Conservation (phyloP, 163 green algal genomes). For the Volvox carteri region DNA sequence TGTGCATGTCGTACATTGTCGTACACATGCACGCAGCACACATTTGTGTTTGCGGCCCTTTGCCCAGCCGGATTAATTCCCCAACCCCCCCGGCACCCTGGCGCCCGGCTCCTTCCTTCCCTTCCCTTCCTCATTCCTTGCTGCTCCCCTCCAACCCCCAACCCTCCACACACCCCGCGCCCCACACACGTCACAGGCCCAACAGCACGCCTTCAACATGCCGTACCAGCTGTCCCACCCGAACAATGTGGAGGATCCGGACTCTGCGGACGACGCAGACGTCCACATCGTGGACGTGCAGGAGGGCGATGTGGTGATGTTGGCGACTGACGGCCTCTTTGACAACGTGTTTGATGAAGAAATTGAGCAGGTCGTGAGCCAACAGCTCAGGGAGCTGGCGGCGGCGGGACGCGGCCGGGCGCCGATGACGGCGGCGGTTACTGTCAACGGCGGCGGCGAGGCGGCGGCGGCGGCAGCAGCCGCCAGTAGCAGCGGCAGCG, state of each 20-base stretch:
- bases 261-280: constrained; percentile 80
- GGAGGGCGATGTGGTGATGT: constrained; percentile 68
- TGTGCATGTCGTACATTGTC: too few species aligned
- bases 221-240: constrained; percentile 85
- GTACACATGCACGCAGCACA: too few species aligned
- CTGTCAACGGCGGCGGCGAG: not conserved
- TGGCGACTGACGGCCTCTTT: constrained; percentile 88
- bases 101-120: too few species aligned
- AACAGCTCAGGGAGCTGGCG: constrained; percentile 51
- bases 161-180: too few species aligned
- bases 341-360: constrained; percentile 92
- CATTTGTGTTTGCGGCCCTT: too few species aligned
- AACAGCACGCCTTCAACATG: constrained; percentile 92
- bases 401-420: constrained; percentile 12
- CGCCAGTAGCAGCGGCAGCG: constrained; percentile 11
- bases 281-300: constrained; percentile 68
- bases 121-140: too few species aligned
- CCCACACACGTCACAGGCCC: too few species aligned
- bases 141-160: too few species aligned
- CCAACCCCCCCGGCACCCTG: too few species aligned
- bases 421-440: not conserved
- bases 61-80: too few species aligned
- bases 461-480: not conserved
- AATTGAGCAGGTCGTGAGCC: constrained; percentile 69
- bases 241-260: constrained; percentile 71